Evolutionary conservation across 768 basidiomycete genomes (phyloP), one percentile per base, ranked within the genome.

Genomic region (Calocera cornea): DNA sequence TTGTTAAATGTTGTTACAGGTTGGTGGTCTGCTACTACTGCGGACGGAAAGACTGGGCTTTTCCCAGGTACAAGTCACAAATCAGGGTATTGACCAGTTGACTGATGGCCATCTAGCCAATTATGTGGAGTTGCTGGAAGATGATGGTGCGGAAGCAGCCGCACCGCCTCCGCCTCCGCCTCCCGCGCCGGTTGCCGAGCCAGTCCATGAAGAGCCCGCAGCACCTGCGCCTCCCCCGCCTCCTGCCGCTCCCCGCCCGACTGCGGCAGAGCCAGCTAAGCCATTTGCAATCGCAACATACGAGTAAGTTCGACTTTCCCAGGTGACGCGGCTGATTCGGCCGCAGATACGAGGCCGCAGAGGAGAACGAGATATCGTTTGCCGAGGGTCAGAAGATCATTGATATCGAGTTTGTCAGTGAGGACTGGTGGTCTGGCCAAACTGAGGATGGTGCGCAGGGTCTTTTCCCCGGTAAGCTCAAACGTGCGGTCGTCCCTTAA

Each of bases 341-440:
- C 24, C 64, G 3, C 65, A 94, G 90, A 70, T 95, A 95, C 72
- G 90, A 92, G 11, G 91, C 94, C 0, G 85, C 85, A 0, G 94
- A 97, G 74, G 92, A 93, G 71, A 97, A 97, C 73, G 94, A 97
- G 73, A 78, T 97, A 33, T 82, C 86, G 1, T 92, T 97, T 83
- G 79, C 75, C 34, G 93, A 92, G 75, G 91, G 90, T 31, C 93
- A 94, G 38, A 78, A 80, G 67, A 90, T 97, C 73, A 81, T 79
- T 19, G 81, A 88, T 66, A 89, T 97, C 65, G 89, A 92, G 72
- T 86, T 84, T 5, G 65, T 69, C n/a, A 87, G 85, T 10, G 90
- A 92, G n/a, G 91, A 91, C 71, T 93, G 91, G 92, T 93, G 91
- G 91, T 81, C 86, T 70, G 90, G 91, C 1, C 83, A 77, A 72